Percentiles rank a stretch among this genome's conserved stretches.
Conservation (phyloP, 1,284 basidiomycete species). For the Phlebopus sp. region DNA sequence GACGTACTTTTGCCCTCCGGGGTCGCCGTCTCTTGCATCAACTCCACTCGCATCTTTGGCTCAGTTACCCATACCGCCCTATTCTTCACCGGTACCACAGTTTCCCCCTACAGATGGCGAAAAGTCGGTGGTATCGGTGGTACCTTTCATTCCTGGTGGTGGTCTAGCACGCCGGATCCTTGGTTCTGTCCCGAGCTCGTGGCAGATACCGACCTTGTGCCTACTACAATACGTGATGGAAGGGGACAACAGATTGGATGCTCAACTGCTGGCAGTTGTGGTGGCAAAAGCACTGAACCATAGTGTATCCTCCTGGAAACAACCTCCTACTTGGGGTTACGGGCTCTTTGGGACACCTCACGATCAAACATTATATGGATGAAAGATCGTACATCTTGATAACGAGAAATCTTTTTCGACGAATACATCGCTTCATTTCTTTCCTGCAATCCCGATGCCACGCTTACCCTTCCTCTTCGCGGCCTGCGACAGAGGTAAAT, state of each 20-base stretch:
- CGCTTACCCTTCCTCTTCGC: slow-evolving; percentile 61
- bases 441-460: slow-evolving; percentile 53
- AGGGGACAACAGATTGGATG: slow-evolving; percentile 77
- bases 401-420: not conserved
- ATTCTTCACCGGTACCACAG: slow-evolving; percentile 44
- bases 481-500: slow-evolving; percentile 79
- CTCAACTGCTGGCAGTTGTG: slow-evolving; percentile 56
- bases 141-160: slow-evolving; percentile 72
- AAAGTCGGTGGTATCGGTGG: slow-evolving; percentile 27
- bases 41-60: slow-evolving; percentile 41
- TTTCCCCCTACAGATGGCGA: slow-evolving; percentile 31
- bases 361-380: slow-evolving; percentile 69
- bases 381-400: slow-evolving; percentile 14
- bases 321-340: slow-evolving; percentile 62
- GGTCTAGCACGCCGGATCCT: slow-evolving; percentile 69
- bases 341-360: slow-evolving; percentile 73
- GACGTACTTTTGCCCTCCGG: slow-evolving; percentile 48
- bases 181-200: slow-evolving; percentile 49
- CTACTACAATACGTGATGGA: slow-evolving; percentile 70
- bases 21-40: slow-evolving; percentile 36
- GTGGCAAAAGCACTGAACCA: slow-evolving; percentile 48
- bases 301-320: slow-evolving; percentile 46
- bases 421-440: slow-evolving; percentile 25
- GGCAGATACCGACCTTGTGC: slow-evolving; percentile 54
- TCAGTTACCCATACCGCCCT: slow-evolving; percentile 47